Conservation (phyloP, 345 rosid genomes). For the Nephelium lappaceum region DNA sequence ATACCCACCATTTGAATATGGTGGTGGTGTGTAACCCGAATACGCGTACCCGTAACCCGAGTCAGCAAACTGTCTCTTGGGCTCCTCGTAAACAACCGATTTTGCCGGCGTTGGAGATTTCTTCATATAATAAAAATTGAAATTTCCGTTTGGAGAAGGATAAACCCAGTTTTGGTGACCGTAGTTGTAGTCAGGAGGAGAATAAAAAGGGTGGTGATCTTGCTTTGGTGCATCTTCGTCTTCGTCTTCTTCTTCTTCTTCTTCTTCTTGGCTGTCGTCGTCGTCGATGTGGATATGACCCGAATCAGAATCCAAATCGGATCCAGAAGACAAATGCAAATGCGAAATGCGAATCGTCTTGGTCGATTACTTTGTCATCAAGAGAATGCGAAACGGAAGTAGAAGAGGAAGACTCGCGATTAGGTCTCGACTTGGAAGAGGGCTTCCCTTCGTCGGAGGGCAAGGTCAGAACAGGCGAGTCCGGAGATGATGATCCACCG, state of each 20-base stretch:
- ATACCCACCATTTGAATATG: constrained; percentile 46
- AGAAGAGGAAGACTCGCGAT: constrained; percentile 47
- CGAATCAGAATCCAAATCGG: constrained; percentile 54
- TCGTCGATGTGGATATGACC: constrained; percentile 59
- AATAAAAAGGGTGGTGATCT: constrained; percentile 4
- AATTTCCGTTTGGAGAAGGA: constrained; percentile 32
- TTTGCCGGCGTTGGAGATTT: constrained; percentile 64
- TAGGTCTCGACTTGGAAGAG: constrained; percentile 17
- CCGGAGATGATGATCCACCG: constrained; percentile 38
- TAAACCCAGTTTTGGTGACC: constrained; percentile 48
- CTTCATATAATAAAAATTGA: constrained; percentile 68
- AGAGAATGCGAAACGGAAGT: constrained; percentile 66
- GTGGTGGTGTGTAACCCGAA: constrained; percentile 30
- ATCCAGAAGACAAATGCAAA: constrained; percentile 65
- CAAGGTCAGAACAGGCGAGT: constrained; percentile 78
- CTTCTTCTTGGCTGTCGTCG: constrained; percentile 31
- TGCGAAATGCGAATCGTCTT: constrained; percentile 35
- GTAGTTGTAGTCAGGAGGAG: constrained; percentile 30
- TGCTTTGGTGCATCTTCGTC: not conserved
- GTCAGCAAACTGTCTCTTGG: constrained; percentile 43
- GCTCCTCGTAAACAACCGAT: constrained; percentile 70
- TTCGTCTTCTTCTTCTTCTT: constrained; percentile 16
- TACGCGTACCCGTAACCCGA: constrained; percentile 39
- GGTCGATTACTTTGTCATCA: constrained; percentile 34
- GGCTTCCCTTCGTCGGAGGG: constrained; percentile 74